Conservation (phyloP, 129 eudicot genomes). For the Tanacetum coccineum region DNA sequence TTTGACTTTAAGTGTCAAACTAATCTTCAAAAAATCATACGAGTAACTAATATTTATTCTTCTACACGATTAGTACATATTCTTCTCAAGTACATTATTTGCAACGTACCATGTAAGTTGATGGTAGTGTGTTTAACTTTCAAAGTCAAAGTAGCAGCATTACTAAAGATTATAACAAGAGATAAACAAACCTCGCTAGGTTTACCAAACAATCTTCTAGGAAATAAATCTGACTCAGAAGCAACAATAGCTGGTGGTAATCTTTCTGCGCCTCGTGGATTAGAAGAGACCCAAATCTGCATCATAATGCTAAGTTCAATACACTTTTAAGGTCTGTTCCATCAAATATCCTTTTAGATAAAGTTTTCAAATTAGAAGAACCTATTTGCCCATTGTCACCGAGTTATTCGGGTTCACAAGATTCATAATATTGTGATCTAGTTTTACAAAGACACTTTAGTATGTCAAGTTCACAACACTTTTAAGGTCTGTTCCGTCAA, state of each 20-base stretch:
- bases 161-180: not conserved
- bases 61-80: not conserved
- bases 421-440: too few relatives aligned
- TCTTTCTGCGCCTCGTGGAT: slow-evolving; percentile 83
- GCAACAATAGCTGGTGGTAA: slow-evolving; percentile 81
- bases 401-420: too few relatives aligned
- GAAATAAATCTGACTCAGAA: slow-evolving; percentile 67
- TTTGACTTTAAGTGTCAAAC: slow-evolving; percentile 3
- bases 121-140: not conserved
- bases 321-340: not conserved
- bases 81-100: not conserved
- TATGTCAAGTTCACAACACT: not conserved
- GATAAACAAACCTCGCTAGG: slow-evolving; percentile 70
- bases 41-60: not conserved
- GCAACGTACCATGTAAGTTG: not conserved
- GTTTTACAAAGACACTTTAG: too few relatives aligned
- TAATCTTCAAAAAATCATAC: not conserved
- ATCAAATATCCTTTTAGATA: not conserved
- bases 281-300: slow-evolving; percentile 83
- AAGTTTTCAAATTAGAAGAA: too few relatives aligned
- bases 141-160: not conserved
- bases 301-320: slow-evolving; percentile 14
- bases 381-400: not conserved
- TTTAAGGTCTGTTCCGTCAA: not conserved
- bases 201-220: slow-evolving; percentile 64